Base-by-base conservation (phyloP, 495 filamentous ascomycete genomes). In the Penicillium cataractarum region DNA sequence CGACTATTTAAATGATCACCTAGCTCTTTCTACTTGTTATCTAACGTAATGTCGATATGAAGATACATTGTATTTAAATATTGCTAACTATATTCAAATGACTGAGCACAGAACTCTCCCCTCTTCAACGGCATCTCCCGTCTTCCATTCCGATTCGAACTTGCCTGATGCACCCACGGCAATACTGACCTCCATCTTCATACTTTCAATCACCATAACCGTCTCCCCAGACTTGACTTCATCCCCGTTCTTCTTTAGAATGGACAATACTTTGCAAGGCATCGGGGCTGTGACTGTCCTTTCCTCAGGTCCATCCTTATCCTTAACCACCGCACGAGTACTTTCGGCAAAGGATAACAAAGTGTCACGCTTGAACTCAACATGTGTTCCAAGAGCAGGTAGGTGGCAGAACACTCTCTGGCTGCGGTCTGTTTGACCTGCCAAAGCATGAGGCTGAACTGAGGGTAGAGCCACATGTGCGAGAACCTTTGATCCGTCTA, bases 131-230 rank as follows among this genome's bases (percentile, higher is more conserved):
- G 70, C 67, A 67, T 74, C 72, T 6, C 70, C 72, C 22, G 62
- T 61, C 64, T 62, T 67, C 64, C 64, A 71, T 24, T 59, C 55
- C 12, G 64, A 62, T n/a, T 65, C 44, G 31, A 74, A 71, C n/a
- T 42, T 63, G 26, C 72, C 72, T 9, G 60, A 50, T 2, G 59
- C 59, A 0, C 56, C 29, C 0, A 66, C 70, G 24, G 66, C 50
- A 55, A 97, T 93, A 19, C 90, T 90, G 19, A 91, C 94, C 75
- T 97, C 92, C 92, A 97, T 97, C 84, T 97, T 97, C 92, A 97
- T 97, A 58, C 91, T 95, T 75, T 97, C 92, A 68, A 97, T 93
- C 0, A 97, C 91, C 57, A 96, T 90, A 48, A 97, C 78, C 15
- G 88, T 81, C 50, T 92, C 84, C 37, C 90, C 91, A 73, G 90